Evolutionary conservation across 495 filamentous ascomycete genomes (phyloP).

Genomic region (Aspergillus leporis): DNA sequence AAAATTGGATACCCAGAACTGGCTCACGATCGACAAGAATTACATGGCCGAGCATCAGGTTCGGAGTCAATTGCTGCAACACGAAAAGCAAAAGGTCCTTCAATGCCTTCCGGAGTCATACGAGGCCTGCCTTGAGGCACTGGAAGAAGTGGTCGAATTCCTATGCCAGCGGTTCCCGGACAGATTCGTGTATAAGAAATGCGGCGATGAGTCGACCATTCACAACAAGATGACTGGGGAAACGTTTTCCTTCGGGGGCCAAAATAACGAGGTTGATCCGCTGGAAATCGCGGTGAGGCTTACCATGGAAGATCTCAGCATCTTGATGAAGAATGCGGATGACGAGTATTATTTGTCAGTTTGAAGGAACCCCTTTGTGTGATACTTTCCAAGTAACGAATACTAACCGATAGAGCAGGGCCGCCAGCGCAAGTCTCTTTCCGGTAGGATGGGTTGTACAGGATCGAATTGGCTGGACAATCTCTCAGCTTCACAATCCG

Average conservation of each 20-base stretch:
- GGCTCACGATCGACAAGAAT: slow-evolving; percentile 55
- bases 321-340: slow-evolving; percentile 51
- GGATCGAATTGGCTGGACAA: slow-evolving; percentile 55
- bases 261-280: slow-evolving; percentile 40
- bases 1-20: slow-evolving; percentile 51
- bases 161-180: slow-evolving; percentile 49
- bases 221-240: slow-evolving; percentile 53
- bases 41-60: slow-evolving; percentile 52
- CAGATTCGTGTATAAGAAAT: slow-evolving; percentile 41
- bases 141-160: slow-evolving; percentile 53
- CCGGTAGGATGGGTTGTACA: slow-evolving; percentile 58
- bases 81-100: slow-evolving; percentile 44
- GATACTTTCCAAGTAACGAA: not conserved
- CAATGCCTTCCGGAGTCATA: slow-evolving; percentile 51
- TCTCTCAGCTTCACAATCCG: slow-evolving; percentile 51
- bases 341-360: slow-evolving; percentile 53
- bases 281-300: slow-evolving; percentile 58
- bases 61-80: slow-evolving; percentile 41
- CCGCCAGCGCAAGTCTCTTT: slow-evolving; percentile 59
- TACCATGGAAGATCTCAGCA: slow-evolving; percentile 59
- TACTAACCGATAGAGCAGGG: slow-evolving; percentile 27
- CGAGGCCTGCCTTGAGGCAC: slow-evolving; percentile 50
- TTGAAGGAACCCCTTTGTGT: not conserved
- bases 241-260: slow-evolving; percentile 38
- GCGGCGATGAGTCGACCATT: slow-evolving; percentile 33